phyloP scores from a whole-genome alignment of 2,329 filamentous ascomycete genomes.

The Hypoxylon sp. region DNA sequence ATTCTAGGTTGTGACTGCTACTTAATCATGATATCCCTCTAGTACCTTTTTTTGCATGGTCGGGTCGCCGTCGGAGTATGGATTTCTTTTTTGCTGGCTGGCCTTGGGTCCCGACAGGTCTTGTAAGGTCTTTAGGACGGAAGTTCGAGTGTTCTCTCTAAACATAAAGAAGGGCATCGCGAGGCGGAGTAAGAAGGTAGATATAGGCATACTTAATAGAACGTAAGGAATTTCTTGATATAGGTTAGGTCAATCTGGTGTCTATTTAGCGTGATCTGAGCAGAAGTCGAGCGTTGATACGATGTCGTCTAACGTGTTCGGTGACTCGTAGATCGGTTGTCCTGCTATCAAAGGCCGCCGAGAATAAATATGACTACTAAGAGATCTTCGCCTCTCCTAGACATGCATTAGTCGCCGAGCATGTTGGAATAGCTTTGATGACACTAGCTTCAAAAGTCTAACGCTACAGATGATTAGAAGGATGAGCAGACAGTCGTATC shows the following conservation, averaged over 20 bases:
- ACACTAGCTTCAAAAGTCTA: background rate
- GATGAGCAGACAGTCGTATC: background rate
- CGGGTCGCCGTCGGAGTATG: conserved; percentile 28
- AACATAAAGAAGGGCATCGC: conserved; percentile 20
- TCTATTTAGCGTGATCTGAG: background rate
- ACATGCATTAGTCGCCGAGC: too few species aligned
- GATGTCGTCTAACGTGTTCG: background rate
- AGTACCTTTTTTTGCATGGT: conserved; percentile 30
- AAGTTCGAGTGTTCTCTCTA: conserved; percentile 10
- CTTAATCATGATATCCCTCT: conserved; percentile 42
- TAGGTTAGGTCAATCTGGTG: background rate
- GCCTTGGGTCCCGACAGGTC: background rate
- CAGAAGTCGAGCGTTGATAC: background rate
- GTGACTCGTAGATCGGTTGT: background rate
- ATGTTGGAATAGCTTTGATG: too few species aligned
- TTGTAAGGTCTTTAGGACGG: conserved; percentile 1
- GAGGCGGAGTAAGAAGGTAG: conserved; percentile 16
- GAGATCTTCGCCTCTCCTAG: too few species aligned
- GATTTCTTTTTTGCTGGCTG: conserved; percentile 5
- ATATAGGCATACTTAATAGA: conserved; percentile 36
- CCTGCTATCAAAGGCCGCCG: background rate
- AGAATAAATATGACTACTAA: too few species aligned
- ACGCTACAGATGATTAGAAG: background rate
- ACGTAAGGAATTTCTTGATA: conserved; percentile 4
- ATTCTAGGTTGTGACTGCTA: conserved; percentile 6